These are phyloP conservation scores for Turritis glabra DNA, from an alignment of 345 rosid genomes.

Conservation along the genomic window DNA sequence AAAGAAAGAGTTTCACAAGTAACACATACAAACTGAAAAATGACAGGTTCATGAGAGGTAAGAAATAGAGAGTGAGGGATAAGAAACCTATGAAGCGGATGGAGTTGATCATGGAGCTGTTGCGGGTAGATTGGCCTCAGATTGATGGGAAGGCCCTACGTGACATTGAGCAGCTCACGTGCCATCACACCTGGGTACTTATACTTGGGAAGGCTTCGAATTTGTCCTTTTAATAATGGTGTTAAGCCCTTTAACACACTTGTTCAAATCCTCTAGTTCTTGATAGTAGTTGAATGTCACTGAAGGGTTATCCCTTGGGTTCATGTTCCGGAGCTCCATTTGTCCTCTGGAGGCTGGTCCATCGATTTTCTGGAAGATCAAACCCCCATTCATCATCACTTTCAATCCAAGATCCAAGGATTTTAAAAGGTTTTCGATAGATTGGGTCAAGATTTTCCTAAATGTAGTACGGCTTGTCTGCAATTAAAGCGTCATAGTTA, in stretches of 20 bases:
- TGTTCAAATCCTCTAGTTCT: slow-evolving; percentile 53
- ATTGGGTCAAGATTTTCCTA: background rate
- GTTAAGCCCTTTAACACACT: slow-evolving; percentile 52
- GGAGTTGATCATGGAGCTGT: no score
- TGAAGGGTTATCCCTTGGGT: slow-evolving; percentile 51
- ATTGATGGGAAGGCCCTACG: slow-evolving; percentile 47
- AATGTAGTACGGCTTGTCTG: background rate
- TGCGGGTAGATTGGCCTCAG: slow-evolving; percentile 55
- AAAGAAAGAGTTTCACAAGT: no score
- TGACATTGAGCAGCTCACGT: slow-evolving; percentile 38
- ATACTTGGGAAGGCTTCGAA: slow-evolving; percentile 47
- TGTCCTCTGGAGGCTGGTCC: slow-evolving; percentile 57
- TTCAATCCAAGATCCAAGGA: slow-evolving; percentile 33
- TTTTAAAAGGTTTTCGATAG: slow-evolving; percentile 29
- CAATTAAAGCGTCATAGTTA: background rate
- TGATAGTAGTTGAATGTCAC: slow-evolving; percentile 65
- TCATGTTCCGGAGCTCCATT: slow-evolving; percentile 44
- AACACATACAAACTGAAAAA: no score
- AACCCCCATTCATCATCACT: slow-evolving; percentile 38
- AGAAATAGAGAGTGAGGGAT: no score
- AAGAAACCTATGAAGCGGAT: no score
- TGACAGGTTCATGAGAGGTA: no score
- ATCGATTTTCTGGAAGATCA: slow-evolving; percentile 45
- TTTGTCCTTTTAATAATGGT: slow-evolving; percentile 48
- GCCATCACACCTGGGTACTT: slow-evolving; percentile 39